A percentile compares a stretch with the other conserved stretches of the same genome.
These are phyloP conservation scores for Kodamaea sp. DNA, from an alignment of 1,139 yeast genomes.

Conservation along the genomic window DNA sequence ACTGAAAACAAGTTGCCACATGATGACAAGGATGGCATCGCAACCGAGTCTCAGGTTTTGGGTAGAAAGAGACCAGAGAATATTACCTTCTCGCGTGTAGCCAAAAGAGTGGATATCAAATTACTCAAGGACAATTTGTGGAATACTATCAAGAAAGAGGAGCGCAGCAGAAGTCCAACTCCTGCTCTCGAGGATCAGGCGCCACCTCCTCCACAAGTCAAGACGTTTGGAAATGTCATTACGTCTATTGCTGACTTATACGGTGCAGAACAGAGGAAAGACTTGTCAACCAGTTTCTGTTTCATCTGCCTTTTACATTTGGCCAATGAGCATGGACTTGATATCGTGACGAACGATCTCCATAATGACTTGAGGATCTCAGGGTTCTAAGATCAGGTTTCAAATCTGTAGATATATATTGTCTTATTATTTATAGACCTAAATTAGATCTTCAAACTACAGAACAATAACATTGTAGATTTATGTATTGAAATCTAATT, in stretches of 20 bases:
- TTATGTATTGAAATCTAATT: no score
- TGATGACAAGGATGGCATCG: slow-evolving; percentile 15
- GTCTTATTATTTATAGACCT: no score
- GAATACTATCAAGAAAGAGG: slow-evolving; percentile 50
- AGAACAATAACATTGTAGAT: no score
- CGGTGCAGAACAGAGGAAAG: slow-evolving; percentile 38
- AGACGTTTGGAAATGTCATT: slow-evolving; percentile 47
- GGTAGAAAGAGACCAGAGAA: slow-evolving; percentile 53
- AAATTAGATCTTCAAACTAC: no score
- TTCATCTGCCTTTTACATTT: slow-evolving; percentile 29
- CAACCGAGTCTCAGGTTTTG: slow-evolving; percentile 11
- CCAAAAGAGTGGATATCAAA: slow-evolving; percentile 84
- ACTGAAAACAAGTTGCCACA: slow-evolving; percentile 20
- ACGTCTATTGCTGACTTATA: slow-evolving; percentile 56
- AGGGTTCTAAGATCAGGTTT: no score
- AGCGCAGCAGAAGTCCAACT: slow-evolving; percentile 3
- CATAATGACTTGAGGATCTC: slow-evolving; percentile 59
- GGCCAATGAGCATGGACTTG: slow-evolving; percentile 31
- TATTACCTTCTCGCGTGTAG: slow-evolving; percentile 74
- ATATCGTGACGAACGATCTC: slow-evolving; percentile 55
- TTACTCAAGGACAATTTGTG: slow-evolving; percentile 81
- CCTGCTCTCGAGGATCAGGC: slow-evolving; percentile 5
- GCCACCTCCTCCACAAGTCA: slow-evolving; percentile 25
- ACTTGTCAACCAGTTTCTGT: slow-evolving; percentile 29
- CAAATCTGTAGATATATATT: no score